Base-by-base conservation (phyloP, 1,139 yeast species). In the Schizosaccharomyces versatilis region DNA sequence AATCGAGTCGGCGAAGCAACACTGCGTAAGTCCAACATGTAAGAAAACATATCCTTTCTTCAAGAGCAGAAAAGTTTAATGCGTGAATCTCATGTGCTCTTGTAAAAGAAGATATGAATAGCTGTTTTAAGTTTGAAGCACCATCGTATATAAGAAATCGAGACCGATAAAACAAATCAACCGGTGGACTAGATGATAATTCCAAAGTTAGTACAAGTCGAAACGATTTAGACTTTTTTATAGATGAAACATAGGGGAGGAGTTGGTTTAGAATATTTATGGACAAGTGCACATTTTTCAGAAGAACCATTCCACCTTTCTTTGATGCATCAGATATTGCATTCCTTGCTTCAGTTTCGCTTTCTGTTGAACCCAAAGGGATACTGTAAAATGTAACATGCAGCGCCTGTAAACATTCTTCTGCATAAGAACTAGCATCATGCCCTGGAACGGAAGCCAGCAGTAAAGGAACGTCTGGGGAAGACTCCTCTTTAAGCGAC, bases 271-370 rank as follows among this genome's bases (percentile, higher is more conserved):
- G 32, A 5, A 94, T 82, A 6, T 65, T 66, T 0, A 75, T 70
- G 0, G 94, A 76, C 72, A 81, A 73, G 60, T 86, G 95, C 12
- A 83, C 72, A 62, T 86, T 86, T 64, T 86, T 94, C 51, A 86
- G 66, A 41, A 85, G 62, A 0, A 86, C 65, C 95, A 95, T 85
- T 1, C 66, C 62, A 0, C 83, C 84, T 3, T 65, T 65, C 36
- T 65, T 67, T 0, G 73, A 63, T 0, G 77, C 76, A 9, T 62
- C 64, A 1, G 67, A 65, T n/a, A 86, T 66, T 17, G 77, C 77
- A 52, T 69, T 67, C 47, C 74, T 76, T 0, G 88, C 93, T 51
- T 70, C 67, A 8, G 69, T 73, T 6, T 72, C 66, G 14, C 85
- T 81, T 65, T 85, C 95, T 39, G 66, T 66, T 0, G 95, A 78